A percentile compares a stretch with the other conserved stretches of the same genome.
Conservation (phyloP, 257 asterid species). For the Nicotiana attenuata region DNA sequence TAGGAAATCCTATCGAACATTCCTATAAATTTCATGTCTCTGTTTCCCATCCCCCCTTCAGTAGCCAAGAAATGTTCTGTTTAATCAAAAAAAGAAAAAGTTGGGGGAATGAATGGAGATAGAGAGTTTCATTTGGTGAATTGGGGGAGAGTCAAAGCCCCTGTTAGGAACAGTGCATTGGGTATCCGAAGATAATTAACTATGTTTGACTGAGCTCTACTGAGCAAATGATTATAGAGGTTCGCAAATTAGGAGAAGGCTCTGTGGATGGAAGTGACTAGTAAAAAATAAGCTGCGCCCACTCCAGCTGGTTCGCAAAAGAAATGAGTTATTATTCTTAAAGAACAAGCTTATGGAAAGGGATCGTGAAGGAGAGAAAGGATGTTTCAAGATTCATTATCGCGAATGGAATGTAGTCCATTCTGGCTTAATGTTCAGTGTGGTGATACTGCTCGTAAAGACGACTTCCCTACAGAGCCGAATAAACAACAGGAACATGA, state of each 20-base stretch:
- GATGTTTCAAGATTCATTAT: background rate
- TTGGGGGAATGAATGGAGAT: background rate
- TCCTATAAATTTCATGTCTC: background rate
- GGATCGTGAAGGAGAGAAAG: background rate
- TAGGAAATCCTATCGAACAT: background rate
- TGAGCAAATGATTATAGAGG: background rate
- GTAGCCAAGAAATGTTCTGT: background rate
- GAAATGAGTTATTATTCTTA: background rate
- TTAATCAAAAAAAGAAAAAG: background rate
- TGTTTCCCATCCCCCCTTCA: conserved; percentile 1
- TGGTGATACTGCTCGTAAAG: background rate
- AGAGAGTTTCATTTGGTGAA: background rate
- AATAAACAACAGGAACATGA: background rate
- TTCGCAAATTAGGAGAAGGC: background rate
- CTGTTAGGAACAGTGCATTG: background rate
- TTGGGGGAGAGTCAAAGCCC: background rate
- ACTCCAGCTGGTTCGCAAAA: background rate
- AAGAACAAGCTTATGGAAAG: background rate
- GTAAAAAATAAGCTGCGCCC: background rate
- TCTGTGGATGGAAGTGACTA: background rate
- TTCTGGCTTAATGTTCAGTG: background rate
- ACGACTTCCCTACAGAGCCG: background rate
- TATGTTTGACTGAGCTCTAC: background rate
- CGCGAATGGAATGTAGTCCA: background rate
- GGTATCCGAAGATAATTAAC: background rate